Conservation (phyloP, 148 eudicot genomes). For the Salicornia ramosissima region DNA sequence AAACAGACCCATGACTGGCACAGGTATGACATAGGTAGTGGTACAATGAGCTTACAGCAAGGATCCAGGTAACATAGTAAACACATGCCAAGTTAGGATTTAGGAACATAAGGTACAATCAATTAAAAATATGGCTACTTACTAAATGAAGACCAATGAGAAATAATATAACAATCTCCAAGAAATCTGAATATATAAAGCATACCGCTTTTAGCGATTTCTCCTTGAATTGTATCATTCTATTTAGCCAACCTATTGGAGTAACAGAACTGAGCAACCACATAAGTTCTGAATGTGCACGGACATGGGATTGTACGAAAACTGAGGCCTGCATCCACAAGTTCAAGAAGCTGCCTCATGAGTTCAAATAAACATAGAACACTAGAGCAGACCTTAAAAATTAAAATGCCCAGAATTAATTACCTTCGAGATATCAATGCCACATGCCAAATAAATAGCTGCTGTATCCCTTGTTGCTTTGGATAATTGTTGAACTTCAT, state of each 20-base stretch:
- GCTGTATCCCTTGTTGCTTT: slow-evolving; percentile 88
- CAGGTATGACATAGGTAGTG: not conserved
- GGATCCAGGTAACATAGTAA: not conserved
- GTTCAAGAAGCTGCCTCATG: slow-evolving; percentile 5
- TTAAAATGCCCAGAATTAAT: not conserved
- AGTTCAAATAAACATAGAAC: slow-evolving; percentile 4
- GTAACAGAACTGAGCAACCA: slow-evolving; percentile 93
- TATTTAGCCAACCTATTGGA: slow-evolving; percentile 96
- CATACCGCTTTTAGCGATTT: slow-evolving; percentile 86
- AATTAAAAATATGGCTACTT: not conserved
- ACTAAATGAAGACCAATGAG: not conserved
- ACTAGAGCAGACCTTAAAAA: slow-evolving; percentile 6
- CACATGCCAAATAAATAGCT: slow-evolving; percentile 92
- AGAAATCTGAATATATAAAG: not conserved
- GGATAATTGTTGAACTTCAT: slow-evolving; percentile 68
- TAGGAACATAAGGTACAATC: not conserved
- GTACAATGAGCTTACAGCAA: not conserved
- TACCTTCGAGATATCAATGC: slow-evolving; percentile 87
- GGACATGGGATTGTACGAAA: slow-evolving; percentile 98
- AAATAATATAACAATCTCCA: not conserved
- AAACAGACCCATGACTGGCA: not conserved
- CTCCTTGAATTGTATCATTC: slow-evolving; percentile 98
- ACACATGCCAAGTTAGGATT: not conserved
- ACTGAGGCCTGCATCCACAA: slow-evolving; percentile 65
- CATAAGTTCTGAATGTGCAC: slow-evolving; percentile 95